Percentiles rank a stretch among this genome's conserved stretches.
phyloP scores from a whole-genome alignment of 257 asterid species.

The Solanum corneliomulleri region DNA sequence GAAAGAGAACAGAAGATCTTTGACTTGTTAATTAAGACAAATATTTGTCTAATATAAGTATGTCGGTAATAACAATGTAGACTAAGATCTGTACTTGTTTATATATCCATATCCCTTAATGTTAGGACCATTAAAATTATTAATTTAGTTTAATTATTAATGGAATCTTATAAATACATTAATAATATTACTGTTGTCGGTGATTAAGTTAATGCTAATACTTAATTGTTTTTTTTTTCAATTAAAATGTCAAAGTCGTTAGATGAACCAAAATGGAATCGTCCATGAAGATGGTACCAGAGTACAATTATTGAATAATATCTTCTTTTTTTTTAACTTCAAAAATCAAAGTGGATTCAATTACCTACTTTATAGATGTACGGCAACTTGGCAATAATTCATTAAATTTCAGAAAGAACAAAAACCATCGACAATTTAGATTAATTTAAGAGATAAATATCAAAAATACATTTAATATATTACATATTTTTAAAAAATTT shows the following conservation, averaged over 20 bases:
- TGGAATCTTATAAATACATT: neutral
- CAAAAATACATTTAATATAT: too few relatives aligned
- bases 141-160: neutral
- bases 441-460: too few relatives aligned
- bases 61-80: neutral
- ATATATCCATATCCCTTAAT: neutral
- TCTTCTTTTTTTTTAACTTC: too few relatives aligned
- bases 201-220: neutral
- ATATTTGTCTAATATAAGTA: neutral
- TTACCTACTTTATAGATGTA: neutral
- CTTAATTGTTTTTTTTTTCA: neutral
- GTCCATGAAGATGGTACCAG: neutral
- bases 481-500: too few relatives aligned
- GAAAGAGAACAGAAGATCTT: neutral
- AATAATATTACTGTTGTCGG: neutral
- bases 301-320: neutral
- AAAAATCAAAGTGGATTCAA: neutral
- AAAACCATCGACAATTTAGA: neutral
- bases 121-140: neutral
- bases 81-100: neutral
- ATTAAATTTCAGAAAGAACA: neutral
- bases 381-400: neutral
- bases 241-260: neutral
- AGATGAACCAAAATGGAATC: neutral
- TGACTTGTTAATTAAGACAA: neutral